Evolutionary conservation across 1,284 basidiomycete genomes (phyloP).

Genomic region (Calocybe gambosa): DNA sequence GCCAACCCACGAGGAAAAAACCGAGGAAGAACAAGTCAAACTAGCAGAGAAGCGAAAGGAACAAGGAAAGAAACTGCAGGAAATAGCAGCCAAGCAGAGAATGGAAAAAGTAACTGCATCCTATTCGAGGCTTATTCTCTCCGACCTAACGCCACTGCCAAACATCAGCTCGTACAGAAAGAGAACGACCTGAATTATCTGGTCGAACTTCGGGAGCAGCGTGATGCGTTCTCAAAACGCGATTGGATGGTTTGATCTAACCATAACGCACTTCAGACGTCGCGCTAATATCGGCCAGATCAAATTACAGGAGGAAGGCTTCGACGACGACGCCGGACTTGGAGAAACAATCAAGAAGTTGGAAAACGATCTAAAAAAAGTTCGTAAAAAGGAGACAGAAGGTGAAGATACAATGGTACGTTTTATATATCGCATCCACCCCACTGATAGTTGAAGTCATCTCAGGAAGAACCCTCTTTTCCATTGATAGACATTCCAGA

Average conservation of each 20-base stretch:
- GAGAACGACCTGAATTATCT: conserved; percentile 80
- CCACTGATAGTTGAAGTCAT: conserved; percentile 7
- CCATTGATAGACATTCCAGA: conserved; percentile 90
- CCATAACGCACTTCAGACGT: not conserved
- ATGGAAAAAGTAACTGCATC: conserved; percentile 84
- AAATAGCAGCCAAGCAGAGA: conserved; percentile 85
- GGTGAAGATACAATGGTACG: conserved; percentile 50
- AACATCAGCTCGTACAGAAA: conserved; percentile 61
- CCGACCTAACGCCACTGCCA: not conserved
- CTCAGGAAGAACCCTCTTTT: conserved; percentile 79
- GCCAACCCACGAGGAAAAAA: conserved; percentile 77
- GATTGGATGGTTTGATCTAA: conserved; percentile 60
- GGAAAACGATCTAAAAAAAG: conserved; percentile 60
- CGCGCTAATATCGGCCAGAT: conserved; percentile 30
- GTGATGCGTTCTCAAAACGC: conserved; percentile 61
- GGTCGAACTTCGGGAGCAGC: conserved; percentile 59
- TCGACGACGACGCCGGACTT: conserved; percentile 61
- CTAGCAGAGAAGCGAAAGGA: conserved; percentile 78
- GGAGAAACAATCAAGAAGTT: conserved; percentile 78
- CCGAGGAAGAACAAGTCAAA: conserved; percentile 82
- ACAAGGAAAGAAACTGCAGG: conserved; percentile 84
- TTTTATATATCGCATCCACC: conserved; percentile 1
- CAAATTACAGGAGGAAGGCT: conserved; percentile 65
- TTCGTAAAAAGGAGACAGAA: conserved; percentile 67
- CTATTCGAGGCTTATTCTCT: not conserved